Conservation (phyloP, 2,329 filamentous ascomycete genomes). For the Madurella mycetomatis region DNA sequence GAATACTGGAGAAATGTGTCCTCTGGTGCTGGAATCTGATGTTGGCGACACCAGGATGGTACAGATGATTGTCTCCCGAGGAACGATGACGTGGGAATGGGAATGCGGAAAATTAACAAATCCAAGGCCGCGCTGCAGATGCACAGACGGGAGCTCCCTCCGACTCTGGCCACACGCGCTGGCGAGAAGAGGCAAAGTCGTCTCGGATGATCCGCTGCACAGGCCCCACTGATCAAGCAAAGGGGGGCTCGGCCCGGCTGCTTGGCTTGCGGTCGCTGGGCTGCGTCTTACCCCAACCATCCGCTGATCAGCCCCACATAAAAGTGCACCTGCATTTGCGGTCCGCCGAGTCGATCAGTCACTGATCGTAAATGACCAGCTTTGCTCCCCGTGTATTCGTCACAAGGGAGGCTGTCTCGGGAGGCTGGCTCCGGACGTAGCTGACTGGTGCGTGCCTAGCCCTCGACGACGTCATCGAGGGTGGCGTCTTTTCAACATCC, state of each 20-base stretch:
- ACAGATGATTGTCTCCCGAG: neutral
- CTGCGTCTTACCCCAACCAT: neutral
- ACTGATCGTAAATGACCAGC: no score
- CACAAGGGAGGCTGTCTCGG: no score
- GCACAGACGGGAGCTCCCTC: neutral
- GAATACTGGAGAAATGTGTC: neutral
- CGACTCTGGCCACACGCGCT: no score
- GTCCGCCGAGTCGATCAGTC: neutral
- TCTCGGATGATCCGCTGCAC: neutral
- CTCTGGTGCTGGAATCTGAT: neutral
- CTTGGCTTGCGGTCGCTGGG: neutral
- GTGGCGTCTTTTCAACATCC: no score
- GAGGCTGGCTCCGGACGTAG: no score
- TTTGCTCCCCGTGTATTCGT: no score
- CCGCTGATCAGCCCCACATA: neutral
- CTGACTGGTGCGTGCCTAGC: no score
- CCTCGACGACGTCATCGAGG: no score
- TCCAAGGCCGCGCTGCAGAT: neutral
- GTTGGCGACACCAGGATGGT: no score
- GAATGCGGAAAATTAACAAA: neutral
- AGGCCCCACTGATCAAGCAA: neutral
- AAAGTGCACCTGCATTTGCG: neutral
- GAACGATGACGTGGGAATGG: neutral
- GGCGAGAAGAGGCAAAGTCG: neutral
- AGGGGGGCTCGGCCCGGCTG: neutral